phyloP scores from a whole-genome alignment of 257 asterid species.

The Nicotiana sylvestris region DNA sequence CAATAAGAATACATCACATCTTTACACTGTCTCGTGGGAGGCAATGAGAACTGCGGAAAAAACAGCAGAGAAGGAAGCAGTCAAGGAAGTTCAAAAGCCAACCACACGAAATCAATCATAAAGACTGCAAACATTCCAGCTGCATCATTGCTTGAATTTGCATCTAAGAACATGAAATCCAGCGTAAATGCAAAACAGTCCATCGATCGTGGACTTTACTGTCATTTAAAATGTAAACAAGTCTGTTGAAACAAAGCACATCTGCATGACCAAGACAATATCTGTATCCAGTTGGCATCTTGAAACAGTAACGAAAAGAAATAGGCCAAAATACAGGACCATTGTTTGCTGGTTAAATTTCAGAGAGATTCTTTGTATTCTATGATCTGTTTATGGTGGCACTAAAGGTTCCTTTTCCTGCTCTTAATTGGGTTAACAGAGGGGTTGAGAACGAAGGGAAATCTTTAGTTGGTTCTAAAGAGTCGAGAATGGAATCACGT shows the following conservation, averaged over 20 bases:
- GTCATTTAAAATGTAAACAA: neutral
- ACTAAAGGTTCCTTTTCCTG: neutral
- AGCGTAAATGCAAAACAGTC: neutral
- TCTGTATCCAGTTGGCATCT: neutral
- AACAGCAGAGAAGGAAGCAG: neutral
- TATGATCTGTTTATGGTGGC: neutral
- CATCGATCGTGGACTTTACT: neutral
- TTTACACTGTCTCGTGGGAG: constrained; percentile 3
- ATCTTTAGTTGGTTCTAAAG: neutral
- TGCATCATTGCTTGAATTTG: neutral
- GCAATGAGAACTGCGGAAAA: neutral
- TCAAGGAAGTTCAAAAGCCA: neutral
- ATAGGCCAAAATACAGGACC: neutral
- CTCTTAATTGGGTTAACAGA: neutral
- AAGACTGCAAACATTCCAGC: neutral
- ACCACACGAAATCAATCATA: neutral
- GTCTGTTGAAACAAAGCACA: neutral
- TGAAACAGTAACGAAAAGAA: neutral
- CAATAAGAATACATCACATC: neutral
- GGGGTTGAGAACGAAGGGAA: neutral
- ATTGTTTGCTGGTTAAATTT: neutral
- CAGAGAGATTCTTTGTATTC: neutral
- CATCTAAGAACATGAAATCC: neutral
- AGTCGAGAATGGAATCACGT: neutral
- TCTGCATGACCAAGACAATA: neutral